Conservation (phyloP, 495 filamentous ascomycete genomes). For the Trichoderma gamsii region DNA sequence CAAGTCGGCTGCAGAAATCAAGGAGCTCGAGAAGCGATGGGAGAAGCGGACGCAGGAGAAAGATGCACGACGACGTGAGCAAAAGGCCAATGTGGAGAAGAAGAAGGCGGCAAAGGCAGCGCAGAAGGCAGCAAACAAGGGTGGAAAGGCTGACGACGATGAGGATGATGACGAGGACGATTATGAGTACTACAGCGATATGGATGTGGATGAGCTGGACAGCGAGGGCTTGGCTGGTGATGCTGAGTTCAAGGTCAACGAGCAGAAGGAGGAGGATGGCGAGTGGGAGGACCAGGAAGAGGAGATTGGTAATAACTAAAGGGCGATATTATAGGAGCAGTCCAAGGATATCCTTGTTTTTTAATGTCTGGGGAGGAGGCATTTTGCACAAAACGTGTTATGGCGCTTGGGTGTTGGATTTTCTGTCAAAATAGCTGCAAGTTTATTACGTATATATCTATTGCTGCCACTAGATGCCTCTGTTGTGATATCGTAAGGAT, state of each 20-base stretch:
- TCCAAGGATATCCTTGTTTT: neutral
- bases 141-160: slow-evolving; percentile 51
- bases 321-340: neutral
- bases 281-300: slow-evolving; percentile 50
- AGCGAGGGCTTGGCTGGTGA: slow-evolving; percentile 51
- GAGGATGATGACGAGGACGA: slow-evolving; percentile 56
- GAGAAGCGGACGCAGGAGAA: slow-evolving; percentile 70
- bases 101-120: slow-evolving; percentile 57
- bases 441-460: neutral
- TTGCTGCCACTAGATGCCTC: neutral
- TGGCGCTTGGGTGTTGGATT: neutral
- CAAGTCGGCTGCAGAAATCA: slow-evolving; percentile 73
- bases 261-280: slow-evolving; percentile 46
- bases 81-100: slow-evolving; percentile 80
- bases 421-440: neutral
- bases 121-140: slow-evolving; percentile 43
- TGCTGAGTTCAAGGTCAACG: slow-evolving; percentile 53
- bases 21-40: slow-evolving; percentile 74
- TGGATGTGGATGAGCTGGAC: slow-evolving; percentile 50
- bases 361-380: neutral
- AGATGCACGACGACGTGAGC: slow-evolving; percentile 69
- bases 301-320: slow-evolving; percentile 29
- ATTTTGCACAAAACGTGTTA: neutral
- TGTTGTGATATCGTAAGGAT: too few species aligned
- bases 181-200: slow-evolving; percentile 46